Base-by-base conservation (phyloP, 192 early-diverging fungal species). In the Coemansia sp. region DNA sequence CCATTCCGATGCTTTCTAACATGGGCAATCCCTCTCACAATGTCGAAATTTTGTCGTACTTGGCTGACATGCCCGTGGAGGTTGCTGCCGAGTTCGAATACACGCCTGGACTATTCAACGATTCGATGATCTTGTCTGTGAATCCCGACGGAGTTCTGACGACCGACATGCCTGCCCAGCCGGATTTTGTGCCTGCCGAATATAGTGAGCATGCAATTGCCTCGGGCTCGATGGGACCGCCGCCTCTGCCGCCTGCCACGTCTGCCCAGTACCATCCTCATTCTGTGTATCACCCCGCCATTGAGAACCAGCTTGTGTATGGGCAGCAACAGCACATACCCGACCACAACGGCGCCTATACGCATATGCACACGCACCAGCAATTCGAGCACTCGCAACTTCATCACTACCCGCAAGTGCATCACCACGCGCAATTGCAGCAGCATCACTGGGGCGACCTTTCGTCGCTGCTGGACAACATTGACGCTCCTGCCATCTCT, bases 101-200 rank as follows among this genome's bases (percentile, higher is more conserved):
- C 25, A 59, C 39, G 37, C 59, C 59, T 8, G 35, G 46, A 17
- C 17, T 68, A 17, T 68, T 68, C n/a, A 61, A 51, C 39, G 67
- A 68, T 47, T 59, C 67, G n/a, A 59, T 35, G 59, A 62, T 68
- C 19, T 53, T 68, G 47, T 56, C 67, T 6, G 20, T 38, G 11
- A 60, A 62, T 19, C 46, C 41, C 38, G 49, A 56, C n/a, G 49
- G 35, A 12, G 45, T 31, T 4, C 35, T 60, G 32, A 39, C 38
- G 4, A 15, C 46, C 14, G 49, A 31, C 25, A 39, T 60, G 14
- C 31, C 36, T 24, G 32, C 59, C 17, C 58, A 61, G 49, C 25
- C 35, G 9, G 37, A 19, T 37, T 40, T 62, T 36, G 39, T 32
- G 17, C 14, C 67, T 9, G 49, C 40, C 20, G 67, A 68, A n/a